These are phyloP conservation scores for Arthrobotrys iridis DNA, from an alignment of 2,329 filamentous ascomycete species.

Conservation along the genomic window DNA sequence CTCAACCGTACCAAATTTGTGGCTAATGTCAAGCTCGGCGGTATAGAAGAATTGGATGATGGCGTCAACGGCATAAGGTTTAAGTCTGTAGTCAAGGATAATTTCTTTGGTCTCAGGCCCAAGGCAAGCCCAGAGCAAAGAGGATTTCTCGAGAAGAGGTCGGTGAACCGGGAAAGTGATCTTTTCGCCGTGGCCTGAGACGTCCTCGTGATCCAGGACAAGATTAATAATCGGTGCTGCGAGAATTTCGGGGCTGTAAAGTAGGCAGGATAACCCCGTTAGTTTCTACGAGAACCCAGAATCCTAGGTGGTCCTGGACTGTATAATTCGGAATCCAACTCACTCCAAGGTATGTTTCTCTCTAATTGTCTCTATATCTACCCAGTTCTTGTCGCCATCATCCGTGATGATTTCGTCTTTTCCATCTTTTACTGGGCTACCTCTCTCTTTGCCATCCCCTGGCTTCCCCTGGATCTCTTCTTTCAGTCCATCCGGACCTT, in stretches of 20 bases:
- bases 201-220: slow-evolving; percentile 27
- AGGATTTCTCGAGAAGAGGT: slow-evolving; percentile 10
- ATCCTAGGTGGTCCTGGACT: too few species aligned
- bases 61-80: slow-evolving; percentile 41
- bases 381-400: slow-evolving; percentile 28
- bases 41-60: slow-evolving; percentile 35
- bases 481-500: slow-evolving; percentile 36
- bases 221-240: slow-evolving; percentile 32
- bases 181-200: slow-evolving; percentile 18
- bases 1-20: slow-evolving; percentile 33
- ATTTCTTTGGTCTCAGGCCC: slow-evolving; percentile 15
- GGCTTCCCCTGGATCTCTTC: background rate
- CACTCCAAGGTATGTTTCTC: slow-evolving; percentile 15
- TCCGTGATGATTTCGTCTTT: slow-evolving; percentile 10
- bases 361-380: slow-evolving; percentile 8
- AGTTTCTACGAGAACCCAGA: background rate
- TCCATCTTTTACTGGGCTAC: background rate
- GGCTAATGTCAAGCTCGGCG: slow-evolving; percentile 26
- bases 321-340: background rate
- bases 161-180: slow-evolving; percentile 33
- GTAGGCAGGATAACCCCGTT: background rate
- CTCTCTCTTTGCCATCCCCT: background rate
- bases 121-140: slow-evolving; percentile 1
- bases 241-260: slow-evolving; percentile 19
- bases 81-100: slow-evolving; percentile 27